Conservation (phyloP, 257 asterid genomes). For the Solanum chilense region DNA sequence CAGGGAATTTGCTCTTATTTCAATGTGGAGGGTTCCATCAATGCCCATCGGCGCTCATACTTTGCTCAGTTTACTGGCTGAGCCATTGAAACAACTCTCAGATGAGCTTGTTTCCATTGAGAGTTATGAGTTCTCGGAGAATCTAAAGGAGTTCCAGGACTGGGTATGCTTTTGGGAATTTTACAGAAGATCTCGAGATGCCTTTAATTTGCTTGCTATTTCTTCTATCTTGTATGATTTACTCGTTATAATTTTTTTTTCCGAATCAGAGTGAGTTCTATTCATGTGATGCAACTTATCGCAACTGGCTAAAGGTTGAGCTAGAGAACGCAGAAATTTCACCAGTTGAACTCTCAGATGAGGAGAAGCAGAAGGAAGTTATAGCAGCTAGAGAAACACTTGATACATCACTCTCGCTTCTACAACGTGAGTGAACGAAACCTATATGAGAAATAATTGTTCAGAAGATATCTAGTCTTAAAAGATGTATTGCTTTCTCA, state of each 20-base stretch:
- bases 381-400: slow-evolving; percentile 72
- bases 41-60: slow-evolving; percentile 92
- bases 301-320: slow-evolving; percentile 79
- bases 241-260: not conserved
- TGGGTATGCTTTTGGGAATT: slow-evolving; percentile 55
- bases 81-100: slow-evolving; percentile 77
- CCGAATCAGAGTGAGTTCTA: slow-evolving; percentile 74
- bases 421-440: slow-evolving; percentile 45
- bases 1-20: slow-evolving; percentile 91
- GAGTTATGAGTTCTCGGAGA: slow-evolving; percentile 53
- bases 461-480: not conserved
- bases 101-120: slow-evolving; percentile 47
- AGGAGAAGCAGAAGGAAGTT: slow-evolving; percentile 62
- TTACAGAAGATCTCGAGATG: not conserved
- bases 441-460: not conserved
- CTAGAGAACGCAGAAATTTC: slow-evolving; percentile 63
- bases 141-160: slow-evolving; percentile 84
- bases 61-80: slow-evolving; percentile 88
- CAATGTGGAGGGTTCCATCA: slow-evolving; percentile 98
- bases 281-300: slow-evolving; percentile 91
- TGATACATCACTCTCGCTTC: slow-evolving; percentile 45
- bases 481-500: not conserved
- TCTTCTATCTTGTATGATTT: slow-evolving; percentile 9
- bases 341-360: slow-evolving; percentile 57
- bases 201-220: not conserved